A percentile compares a stretch with the other conserved stretches of the same genome.
Evolutionary conservation across 805 yeast genomes (phyloP).

Genomic region (Cyberlindnera xishuangbannaensis): DNA sequence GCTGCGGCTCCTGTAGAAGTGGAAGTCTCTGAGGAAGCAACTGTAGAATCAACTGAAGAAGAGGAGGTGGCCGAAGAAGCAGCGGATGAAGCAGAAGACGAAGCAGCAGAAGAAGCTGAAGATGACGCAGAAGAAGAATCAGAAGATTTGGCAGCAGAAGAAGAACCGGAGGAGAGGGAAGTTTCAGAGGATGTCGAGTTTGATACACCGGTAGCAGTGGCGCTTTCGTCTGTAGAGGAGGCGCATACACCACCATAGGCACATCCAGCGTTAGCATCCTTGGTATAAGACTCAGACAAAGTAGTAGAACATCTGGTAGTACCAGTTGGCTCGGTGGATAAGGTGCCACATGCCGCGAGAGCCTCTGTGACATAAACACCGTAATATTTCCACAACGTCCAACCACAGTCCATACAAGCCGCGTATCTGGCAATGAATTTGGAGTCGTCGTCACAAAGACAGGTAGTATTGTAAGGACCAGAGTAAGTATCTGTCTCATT

Average conservation of each 20-base stretch:
- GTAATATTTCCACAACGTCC: conserved; percentile 34
- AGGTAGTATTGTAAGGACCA: conserved; percentile 26
- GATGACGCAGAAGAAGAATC: neutral
- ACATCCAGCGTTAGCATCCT: conserved; percentile 12
- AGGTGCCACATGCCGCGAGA: conserved; percentile 25
- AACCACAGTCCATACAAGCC: conserved; percentile 33
- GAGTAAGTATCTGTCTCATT: conserved; percentile 15
- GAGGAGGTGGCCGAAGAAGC: conserved; percentile 1
- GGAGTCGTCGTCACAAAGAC: conserved; percentile 27
- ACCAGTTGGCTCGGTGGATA: conserved; percentile 31
- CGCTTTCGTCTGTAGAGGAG: conserved; percentile 1
- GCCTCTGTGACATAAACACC: conserved; percentile 26
- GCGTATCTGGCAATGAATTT: conserved; percentile 24
- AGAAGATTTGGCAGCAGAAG: neutral
- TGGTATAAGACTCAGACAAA: conserved; percentile 14
- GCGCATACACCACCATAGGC: conserved; percentile 11
- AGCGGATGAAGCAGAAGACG: neutral
- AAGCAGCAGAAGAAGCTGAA: neutral
- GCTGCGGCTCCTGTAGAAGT: neutral
- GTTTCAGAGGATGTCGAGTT: neutral
- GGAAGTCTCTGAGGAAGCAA: neutral
- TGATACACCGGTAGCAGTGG: neutral
- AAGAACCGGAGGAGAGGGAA: neutral
- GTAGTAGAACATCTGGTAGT: conserved; percentile 24
- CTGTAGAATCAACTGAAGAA: no score